A percentile compares a stretch with the other conserved stretches of the same genome.
Evolutionary conservation across 192 early-diverging fungal genomes (phyloP).

Genomic region (Coemansia sp.): DNA sequence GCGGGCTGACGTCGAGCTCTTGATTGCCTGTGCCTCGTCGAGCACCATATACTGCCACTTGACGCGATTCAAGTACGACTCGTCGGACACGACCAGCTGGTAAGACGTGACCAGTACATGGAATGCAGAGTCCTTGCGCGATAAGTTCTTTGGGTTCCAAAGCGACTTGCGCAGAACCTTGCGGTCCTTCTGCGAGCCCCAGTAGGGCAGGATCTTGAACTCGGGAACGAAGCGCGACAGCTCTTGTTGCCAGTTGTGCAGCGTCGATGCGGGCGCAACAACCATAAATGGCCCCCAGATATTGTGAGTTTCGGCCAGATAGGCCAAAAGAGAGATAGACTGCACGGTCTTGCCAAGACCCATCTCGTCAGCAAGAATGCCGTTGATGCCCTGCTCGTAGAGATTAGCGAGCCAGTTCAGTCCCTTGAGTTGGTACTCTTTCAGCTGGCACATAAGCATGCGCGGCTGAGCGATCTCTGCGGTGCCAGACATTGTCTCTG

Average conservation of each 20-base stretch:
- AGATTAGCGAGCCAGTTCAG: constrained; percentile 82
- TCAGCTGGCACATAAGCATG: constrained; percentile 83
- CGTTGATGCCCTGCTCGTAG: constrained; percentile 89
- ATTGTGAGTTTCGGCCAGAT: constrained; percentile 78
- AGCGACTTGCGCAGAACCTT: constrained; percentile 75
- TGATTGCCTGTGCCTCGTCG: constrained; percentile 94
- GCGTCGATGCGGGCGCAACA: constrained; percentile 81
- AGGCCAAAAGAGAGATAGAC: constrained; percentile 84
- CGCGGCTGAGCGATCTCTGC: constrained; percentile 73
- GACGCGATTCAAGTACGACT: constrained; percentile 73
- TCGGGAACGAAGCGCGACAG: constrained; percentile 74
- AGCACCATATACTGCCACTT: constrained; percentile 97
- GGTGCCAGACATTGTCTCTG: constrained; percentile 66
- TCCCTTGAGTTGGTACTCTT: constrained; percentile 80
- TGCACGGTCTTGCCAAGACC: constrained; percentile 85
- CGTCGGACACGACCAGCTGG: constrained; percentile 80
- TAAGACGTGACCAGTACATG: constrained; percentile 90
- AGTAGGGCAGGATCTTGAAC: constrained; percentile 82
- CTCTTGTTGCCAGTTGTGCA: constrained; percentile 94
- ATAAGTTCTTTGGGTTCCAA: constrained; percentile 71
- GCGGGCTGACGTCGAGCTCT: constrained; percentile 79
- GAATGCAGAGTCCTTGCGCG: constrained; percentile 74
- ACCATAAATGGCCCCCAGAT: constrained; percentile 93
- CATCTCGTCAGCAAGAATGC: constrained; percentile 88
- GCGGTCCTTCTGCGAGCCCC: constrained; percentile 80